phyloP scores from a whole-genome alignment of 139 green algal genomes.

The Chlorella sp. region DNA sequence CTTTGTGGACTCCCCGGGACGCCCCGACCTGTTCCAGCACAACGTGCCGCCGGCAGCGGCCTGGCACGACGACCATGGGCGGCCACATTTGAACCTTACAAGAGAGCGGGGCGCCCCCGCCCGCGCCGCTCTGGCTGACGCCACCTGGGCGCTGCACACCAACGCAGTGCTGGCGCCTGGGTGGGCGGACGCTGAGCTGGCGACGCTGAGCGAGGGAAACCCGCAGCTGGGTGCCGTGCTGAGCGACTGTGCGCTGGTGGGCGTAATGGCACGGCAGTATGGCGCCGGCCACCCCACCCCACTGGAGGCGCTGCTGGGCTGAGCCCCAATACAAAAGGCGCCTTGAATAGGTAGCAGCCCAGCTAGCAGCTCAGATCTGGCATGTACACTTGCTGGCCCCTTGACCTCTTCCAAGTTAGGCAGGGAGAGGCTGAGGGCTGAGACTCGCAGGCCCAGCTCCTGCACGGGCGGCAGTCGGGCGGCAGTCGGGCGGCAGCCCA shows the following conservation, averaged over 20 bases:
- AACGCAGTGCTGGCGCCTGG: background rate
- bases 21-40: background rate
- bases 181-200: background rate
- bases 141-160: background rate
- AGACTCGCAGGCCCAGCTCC: too few relatives aligned
- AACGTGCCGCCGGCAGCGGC: too few relatives aligned
- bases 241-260: background rate
- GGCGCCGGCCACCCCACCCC: background rate
- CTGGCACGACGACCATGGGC: background rate
- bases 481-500: too few relatives aligned
- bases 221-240: background rate
- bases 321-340: too few relatives aligned
- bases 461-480: too few relatives aligned
- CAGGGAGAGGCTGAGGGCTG: too few relatives aligned
- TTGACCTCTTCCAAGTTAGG: too few relatives aligned
- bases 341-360: too few relatives aligned
- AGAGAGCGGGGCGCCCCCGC: background rate
- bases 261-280: background rate
- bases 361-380: too few relatives aligned
- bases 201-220: background rate
- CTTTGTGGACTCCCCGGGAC: background rate
- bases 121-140: background rate
- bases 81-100: background rate
- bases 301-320: background rate
- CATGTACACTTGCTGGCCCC: too few relatives aligned